phyloP scores from a whole-genome alignment of 2,329 filamentous ascomycete species.

The Colletotrichum sublineola region DNA sequence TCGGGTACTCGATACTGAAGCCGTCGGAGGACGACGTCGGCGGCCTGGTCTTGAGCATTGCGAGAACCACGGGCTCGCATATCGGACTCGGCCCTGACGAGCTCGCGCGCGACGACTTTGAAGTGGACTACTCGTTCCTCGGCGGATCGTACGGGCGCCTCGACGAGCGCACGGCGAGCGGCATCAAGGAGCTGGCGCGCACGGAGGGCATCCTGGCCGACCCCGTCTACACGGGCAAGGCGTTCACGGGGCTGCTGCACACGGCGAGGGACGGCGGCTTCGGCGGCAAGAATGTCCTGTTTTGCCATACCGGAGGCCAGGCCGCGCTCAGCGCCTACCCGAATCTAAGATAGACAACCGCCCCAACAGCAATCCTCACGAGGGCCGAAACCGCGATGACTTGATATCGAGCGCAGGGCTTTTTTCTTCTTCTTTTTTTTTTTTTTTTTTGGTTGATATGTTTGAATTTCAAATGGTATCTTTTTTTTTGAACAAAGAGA shows the following conservation, averaged over 20 bases:
- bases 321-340: constrained; percentile 38
- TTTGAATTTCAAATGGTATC: constrained; percentile 35
- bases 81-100: constrained; percentile 26
- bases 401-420: not conserved
- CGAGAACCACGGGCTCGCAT: constrained; percentile 14
- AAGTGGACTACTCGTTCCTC: constrained; percentile 26
- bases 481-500: constrained; percentile 26
- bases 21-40: not conserved
- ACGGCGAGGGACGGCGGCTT: constrained; percentile 27
- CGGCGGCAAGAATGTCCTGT: constrained; percentile 25
- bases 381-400: not conserved
- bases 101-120: constrained; percentile 35
- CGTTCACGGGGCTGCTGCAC: constrained; percentile 38
- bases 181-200: constrained; percentile 33
- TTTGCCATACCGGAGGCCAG: constrained; percentile 41
- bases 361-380: not conserved
- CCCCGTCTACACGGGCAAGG: constrained; percentile 41
- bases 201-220: constrained; percentile 33
- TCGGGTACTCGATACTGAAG: constrained; percentile 33
- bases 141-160: constrained; percentile 31
- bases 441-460: not conserved
- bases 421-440: no score
- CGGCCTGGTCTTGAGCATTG: constrained; percentile 17
- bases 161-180: constrained; percentile 28
- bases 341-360: not conserved